phyloP scores from a whole-genome alignment of 2,329 filamentous ascomycete genomes.

The Pyrenophora tritici-repentis region DNA sequence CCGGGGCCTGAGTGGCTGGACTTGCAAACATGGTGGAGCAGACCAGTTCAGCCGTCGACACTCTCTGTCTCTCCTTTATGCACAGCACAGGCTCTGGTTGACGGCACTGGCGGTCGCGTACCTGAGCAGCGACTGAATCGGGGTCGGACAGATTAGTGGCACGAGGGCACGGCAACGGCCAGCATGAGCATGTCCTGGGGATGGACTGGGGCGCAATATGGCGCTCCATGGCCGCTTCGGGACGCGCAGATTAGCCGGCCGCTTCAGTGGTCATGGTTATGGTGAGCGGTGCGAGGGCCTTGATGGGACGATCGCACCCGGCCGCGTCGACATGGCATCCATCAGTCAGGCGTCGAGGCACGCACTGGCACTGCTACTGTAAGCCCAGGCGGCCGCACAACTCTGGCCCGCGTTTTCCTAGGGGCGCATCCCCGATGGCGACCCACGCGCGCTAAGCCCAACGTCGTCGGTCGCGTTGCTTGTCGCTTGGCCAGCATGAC shows the following conservation, averaged over 20 bases:
- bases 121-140: slow-evolving; percentile 29
- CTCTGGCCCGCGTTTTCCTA: slow-evolving; percentile 34
- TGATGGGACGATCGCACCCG: slow-evolving; percentile 32
- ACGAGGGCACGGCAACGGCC: slow-evolving; percentile 39
- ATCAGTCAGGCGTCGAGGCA: slow-evolving; percentile 26
- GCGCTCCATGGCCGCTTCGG: slow-evolving; percentile 32
- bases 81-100: slow-evolving; percentile 41
- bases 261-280: slow-evolving; percentile 15
- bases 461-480: slow-evolving; percentile 22
- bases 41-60: slow-evolving; percentile 34
- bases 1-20: slow-evolving; percentile 39
- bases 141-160: slow-evolving; percentile 26
- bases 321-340: slow-evolving; percentile 34
- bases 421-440: slow-evolving; percentile 38
- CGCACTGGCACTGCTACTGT: neutral
- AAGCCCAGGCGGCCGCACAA: slow-evolving; percentile 33
- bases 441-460: slow-evolving; percentile 40
- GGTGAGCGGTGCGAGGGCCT: slow-evolving; percentile 26
- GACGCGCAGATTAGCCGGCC: slow-evolving; percentile 41
- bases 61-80: slow-evolving; percentile 42
- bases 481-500: slow-evolving; percentile 35
- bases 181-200: slow-evolving; percentile 12
- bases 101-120: slow-evolving; percentile 35
- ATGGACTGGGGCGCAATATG: slow-evolving; percentile 26
- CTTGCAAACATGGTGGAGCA: slow-evolving; percentile 43